Percentiles rank a stretch among this genome's conserved stretches.
phyloP scores from a whole-genome alignment of 768 basidiomycete species.

The Xerocomus spinulosus region DNA sequence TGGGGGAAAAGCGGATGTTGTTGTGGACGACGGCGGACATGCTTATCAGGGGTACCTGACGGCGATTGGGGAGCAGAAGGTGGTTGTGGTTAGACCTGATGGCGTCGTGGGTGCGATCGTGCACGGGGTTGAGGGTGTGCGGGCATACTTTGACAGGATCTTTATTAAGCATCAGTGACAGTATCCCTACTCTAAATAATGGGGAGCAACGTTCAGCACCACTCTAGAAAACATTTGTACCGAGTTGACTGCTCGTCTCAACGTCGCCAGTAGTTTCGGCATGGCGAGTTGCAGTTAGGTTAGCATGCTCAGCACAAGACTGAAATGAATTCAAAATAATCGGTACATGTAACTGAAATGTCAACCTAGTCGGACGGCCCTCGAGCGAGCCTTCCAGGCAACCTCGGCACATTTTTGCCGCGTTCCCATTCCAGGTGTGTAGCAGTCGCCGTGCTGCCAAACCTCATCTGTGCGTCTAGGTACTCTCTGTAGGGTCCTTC shows the following conservation, averaged over 20 bases:
- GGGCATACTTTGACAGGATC: constrained; percentile 16
- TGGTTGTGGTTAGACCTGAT: constrained; percentile 42
- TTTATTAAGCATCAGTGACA: too few relatives aligned
- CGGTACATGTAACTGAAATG: too few relatives aligned
- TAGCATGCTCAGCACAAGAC: too few relatives aligned
- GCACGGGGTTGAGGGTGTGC: constrained; percentile 13
- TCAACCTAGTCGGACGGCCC: too few relatives aligned
- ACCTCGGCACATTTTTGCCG: background rate
- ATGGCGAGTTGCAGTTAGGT: too few relatives aligned
- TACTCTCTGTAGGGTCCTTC: background rate
- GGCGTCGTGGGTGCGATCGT: constrained; percentile 37
- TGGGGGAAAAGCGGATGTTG: constrained; percentile 24
- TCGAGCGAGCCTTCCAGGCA: too few relatives aligned
- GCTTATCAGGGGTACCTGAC: constrained; percentile 39
- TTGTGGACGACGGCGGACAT: constrained; percentile 36
- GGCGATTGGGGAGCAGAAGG: constrained; percentile 25
- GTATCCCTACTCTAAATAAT: too few relatives aligned
- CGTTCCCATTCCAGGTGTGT: constrained; percentile 8
- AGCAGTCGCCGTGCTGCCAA: background rate
- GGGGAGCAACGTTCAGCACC: too few relatives aligned
- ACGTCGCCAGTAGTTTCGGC: too few relatives aligned
- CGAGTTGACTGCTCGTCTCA: too few relatives aligned
- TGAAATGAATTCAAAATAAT: too few relatives aligned
- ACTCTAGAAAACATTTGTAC: too few relatives aligned
- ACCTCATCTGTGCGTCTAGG: constrained; percentile 1